Percentiles rank a stretch among this genome's conserved stretches.
These are phyloP conservation scores for Ramularia collo-cygni DNA, from an alignment of 2,329 filamentous ascomycete species.

Conservation along the genomic window DNA sequence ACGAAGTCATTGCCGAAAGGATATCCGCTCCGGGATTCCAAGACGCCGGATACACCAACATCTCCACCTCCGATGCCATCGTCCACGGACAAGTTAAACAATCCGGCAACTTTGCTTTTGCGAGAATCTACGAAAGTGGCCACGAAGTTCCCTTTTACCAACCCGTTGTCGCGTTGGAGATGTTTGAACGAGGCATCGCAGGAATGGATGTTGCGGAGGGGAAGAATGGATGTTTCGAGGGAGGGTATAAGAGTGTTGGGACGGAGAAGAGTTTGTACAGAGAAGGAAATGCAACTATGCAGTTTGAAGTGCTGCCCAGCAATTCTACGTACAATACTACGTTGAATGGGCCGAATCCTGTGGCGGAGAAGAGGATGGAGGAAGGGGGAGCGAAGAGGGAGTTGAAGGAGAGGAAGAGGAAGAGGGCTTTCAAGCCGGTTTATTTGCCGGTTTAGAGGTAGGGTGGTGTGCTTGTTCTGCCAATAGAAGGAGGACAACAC, in stretches of 20 bases:
- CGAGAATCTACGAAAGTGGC: conserved; percentile 43
- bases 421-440: conserved; percentile 10
- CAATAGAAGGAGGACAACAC: too few species aligned
- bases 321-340: conserved; percentile 41
- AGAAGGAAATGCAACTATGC: conserved; percentile 42
- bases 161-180: conserved; percentile 38
- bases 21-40: conserved; percentile 38
- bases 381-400: conserved; percentile 2
- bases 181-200: conserved; percentile 44
- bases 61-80: conserved; percentile 38
- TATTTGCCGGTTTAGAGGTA: conserved; percentile 1
- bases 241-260: conserved; percentile 20
- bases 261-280: conserved; percentile 25
- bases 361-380: conserved; percentile 1
- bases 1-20: conserved; percentile 34
- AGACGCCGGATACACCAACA: conserved; percentile 42
- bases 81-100: conserved; percentile 49
- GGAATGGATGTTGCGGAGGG: conserved; percentile 47
- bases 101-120: conserved; percentile 44
- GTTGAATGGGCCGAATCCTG: conserved; percentile 14
- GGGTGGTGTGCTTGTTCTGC: too few species aligned
- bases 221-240: conserved; percentile 12
- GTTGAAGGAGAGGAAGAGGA: conserved; percentile 1
- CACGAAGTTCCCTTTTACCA: conserved; percentile 50
- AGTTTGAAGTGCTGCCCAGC: conserved; percentile 34